Conservation (phyloP, 1,139 yeast species). For the Hyphopichia buzzinii region DNA sequence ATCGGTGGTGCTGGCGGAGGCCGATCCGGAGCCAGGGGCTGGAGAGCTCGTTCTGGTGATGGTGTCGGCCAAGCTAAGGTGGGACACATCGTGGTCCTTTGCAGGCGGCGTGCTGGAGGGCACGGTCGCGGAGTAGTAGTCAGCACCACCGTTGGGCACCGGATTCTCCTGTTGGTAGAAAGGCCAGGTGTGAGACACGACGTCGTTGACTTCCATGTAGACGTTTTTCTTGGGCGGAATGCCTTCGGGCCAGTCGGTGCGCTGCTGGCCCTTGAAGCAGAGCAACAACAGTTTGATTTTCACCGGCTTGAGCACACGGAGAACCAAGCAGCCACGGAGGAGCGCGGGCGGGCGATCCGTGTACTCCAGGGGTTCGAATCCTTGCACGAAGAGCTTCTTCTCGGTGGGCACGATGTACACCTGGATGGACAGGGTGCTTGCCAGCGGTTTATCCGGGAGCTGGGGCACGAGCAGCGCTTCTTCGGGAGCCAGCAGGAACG, state of each 20-base stretch:
- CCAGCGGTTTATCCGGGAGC: conserved; percentile 49
- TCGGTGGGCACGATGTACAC: conserved; percentile 70
- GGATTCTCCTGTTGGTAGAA: conserved; percentile 57
- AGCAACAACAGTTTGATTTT: conserved; percentile 70
- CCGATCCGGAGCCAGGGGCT: not conserved
- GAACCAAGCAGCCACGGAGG: conserved; percentile 75
- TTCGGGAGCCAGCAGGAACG: conserved; percentile 11
- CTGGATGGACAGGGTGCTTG: conserved; percentile 47
- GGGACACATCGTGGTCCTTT: conserved; percentile 28
- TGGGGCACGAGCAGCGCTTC: conserved; percentile 26
- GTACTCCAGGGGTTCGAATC: conserved; percentile 68
- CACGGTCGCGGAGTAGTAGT: conserved; percentile 37
- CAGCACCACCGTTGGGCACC: conserved; percentile 54
- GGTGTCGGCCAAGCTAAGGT: conserved; percentile 30
- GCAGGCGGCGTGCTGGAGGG: conserved; percentile 5
- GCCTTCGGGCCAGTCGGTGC: conserved; percentile 99
- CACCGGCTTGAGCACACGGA: conserved; percentile 71
- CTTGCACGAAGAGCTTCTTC: conserved; percentile 75
- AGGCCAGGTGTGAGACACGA: conserved; percentile 89
- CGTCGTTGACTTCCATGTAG: conserved; percentile 59
- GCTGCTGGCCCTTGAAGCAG: conserved; percentile 65
- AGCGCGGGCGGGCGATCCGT: conserved; percentile 75
- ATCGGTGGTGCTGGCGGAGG: conserved; percentile 5
- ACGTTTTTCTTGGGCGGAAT: conserved; percentile 84
- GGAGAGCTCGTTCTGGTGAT: conserved; percentile 21